phyloP scores from a whole-genome alignment of 805 yeast genomes.

The Wickerhamomyces sydowiorum region DNA sequence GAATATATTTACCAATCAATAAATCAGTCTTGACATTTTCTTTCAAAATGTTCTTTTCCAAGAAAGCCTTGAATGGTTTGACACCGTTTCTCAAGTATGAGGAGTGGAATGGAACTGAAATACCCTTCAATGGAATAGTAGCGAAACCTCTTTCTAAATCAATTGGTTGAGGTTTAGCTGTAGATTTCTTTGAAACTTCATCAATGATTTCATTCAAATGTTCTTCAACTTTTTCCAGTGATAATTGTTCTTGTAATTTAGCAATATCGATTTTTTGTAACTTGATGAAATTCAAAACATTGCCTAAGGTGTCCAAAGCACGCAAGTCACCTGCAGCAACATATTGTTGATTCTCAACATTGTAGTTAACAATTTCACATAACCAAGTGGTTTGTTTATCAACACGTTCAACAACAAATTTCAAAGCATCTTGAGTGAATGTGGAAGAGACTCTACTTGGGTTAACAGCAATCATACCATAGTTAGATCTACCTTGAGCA shows the following conservation, averaged over 20 bases:
- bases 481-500: conserved; percentile 89
- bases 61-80: conserved; percentile 96
- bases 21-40: conserved; percentile 93
- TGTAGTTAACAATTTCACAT: conserved; percentile 95
- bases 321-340: conserved; percentile 99
- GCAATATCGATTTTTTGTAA: conserved; percentile 91
- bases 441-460: conserved; percentile 89
- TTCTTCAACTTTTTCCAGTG: conserved; percentile 82
- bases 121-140: conserved; percentile 96
- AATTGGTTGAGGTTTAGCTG: conserved; percentile 93
- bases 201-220: conserved; percentile 84
- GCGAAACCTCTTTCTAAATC: conserved; percentile 98
- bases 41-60: conserved; percentile 91
- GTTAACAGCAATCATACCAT: conserved; percentile 98
- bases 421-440: conserved; percentile 87
- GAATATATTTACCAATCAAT: conserved; percentile 92
- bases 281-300: conserved; percentile 89
- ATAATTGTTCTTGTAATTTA: conserved; percentile 74
- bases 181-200: conserved; percentile 76
- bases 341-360: conserved; percentile 96
- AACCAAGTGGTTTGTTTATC: conserved; percentile 84
- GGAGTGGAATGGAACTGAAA: conserved; percentile 99
- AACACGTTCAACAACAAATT: conserved; percentile 90
- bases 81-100: conserved; percentile 98
- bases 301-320: conserved; percentile 87